Conservation (phyloP, 345 rosid species). For the Eucalyptus brandiana region DNA sequence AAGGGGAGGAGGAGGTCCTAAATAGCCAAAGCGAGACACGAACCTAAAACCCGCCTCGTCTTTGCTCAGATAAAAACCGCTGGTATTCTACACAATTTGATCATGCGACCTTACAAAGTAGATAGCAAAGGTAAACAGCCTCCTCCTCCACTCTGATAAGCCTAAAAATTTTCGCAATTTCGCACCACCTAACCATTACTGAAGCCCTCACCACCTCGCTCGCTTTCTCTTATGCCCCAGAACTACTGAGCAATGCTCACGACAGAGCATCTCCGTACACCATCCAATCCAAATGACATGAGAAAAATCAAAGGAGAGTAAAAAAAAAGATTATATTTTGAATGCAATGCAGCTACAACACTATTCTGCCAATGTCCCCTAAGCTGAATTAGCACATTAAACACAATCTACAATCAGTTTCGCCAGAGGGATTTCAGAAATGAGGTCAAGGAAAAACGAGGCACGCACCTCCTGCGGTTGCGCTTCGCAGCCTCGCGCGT, state of each 20-base stretch:
- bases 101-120: background rate
- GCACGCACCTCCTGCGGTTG: slow-evolving; percentile 2
- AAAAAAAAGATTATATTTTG: background rate
- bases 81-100: background rate
- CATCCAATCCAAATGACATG: background rate
- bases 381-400: background rate
- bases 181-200: background rate
- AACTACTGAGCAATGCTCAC: background rate
- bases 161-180: background rate
- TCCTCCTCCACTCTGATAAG: background rate
- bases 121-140: background rate
- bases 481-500: slow-evolving; percentile 9
- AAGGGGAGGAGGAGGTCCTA: background rate
- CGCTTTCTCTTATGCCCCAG: background rate
- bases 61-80: background rate
- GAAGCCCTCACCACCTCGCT: background rate
- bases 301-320: background rate
- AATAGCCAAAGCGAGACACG: background rate
- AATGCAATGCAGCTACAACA: background rate
- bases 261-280: background rate
- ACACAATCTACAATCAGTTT: background rate
- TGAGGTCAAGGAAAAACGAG: background rate
- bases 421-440: background rate
- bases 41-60: background rate
- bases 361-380: background rate